phyloP scores from a whole-genome alignment of 345 rosid genomes.

The Atalantia buxifolia region DNA sequence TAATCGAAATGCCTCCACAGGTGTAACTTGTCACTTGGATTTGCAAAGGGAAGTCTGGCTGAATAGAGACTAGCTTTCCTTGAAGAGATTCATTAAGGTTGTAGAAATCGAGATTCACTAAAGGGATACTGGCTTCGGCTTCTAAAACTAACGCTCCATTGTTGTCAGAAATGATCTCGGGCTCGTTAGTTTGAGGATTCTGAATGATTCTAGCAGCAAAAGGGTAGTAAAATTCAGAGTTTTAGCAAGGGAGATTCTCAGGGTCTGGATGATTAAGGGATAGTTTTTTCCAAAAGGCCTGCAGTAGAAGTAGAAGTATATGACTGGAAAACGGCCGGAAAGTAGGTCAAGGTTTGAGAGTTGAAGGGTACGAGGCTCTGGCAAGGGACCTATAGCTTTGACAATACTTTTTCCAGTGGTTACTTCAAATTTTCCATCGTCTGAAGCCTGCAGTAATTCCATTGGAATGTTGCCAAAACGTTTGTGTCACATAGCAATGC shows the following conservation, averaged over 20 bases:
- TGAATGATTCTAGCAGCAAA: conserved; percentile 66
- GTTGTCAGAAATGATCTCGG: conserved; percentile 48
- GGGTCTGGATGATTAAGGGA: conserved; percentile 31
- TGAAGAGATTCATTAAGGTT: conserved; percentile 43
- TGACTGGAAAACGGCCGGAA: conserved; percentile 79
- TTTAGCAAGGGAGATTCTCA: conserved; percentile 49
- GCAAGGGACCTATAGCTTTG: conserved; percentile 18
- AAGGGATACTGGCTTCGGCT: conserved; percentile 23
- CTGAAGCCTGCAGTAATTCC: conserved; percentile 12
- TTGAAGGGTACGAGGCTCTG: conserved; percentile 26
- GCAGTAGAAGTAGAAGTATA: conserved; percentile 69
- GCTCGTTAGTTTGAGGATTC: conserved; percentile 45
- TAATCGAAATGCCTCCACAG: conserved; percentile 67
- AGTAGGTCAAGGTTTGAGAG: conserved; percentile 90
- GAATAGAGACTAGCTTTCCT: conserved; percentile 49
- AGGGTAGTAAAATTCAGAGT: conserved; percentile 59
- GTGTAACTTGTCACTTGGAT: conserved; percentile 53
- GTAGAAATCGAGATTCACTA: conserved; percentile 8
- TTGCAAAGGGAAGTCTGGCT: conserved; percentile 48
- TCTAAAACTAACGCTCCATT: background rate
- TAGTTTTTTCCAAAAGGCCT: conserved; percentile 27
- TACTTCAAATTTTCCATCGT: conserved; percentile 33
- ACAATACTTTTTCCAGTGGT: conserved; percentile 39
- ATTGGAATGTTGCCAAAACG: conserved; percentile 5
- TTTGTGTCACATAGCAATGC: too few relatives aligned